These are phyloP conservation scores for Fraxinus latifolia DNA, from an alignment of 305 asterid species.

Conservation along the genomic window DNA sequence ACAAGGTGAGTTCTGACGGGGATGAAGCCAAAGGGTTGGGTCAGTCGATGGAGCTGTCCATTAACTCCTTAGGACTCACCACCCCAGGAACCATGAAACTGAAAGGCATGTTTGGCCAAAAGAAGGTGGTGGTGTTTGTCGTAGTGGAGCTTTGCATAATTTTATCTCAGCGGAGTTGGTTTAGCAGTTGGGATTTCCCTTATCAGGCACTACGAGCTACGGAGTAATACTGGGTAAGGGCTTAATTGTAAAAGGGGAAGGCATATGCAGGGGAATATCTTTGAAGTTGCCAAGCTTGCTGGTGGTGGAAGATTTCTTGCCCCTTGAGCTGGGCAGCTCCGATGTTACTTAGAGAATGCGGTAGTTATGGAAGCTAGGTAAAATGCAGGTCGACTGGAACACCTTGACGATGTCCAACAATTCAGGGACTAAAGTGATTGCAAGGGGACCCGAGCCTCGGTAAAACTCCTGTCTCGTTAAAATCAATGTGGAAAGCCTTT, in stretches of 20 bases:
- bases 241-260: neutral
- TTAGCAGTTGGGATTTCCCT: neutral
- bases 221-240: neutral
- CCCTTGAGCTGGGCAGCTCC: neutral
- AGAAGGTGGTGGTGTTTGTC: neutral
- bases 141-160: neutral
- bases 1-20: neutral
- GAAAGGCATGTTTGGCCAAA: neutral
- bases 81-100: neutral
- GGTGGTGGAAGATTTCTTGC: neutral
- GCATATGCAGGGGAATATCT: neutral
- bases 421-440: neutral
- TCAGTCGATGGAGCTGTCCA: neutral
- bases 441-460: neutral
- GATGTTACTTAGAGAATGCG: neutral
- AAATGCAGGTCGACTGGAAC: neutral
- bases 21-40: neutral
- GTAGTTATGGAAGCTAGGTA: neutral
- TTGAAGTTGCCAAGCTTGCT: neutral
- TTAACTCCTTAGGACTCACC: neutral
- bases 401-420: neutral
- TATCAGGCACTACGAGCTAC: neutral
- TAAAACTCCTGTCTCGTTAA: neutral
- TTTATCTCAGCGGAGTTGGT: neutral
- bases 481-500: neutral